Percentiles rank a stretch among this genome's conserved stretches.
Conservation (phyloP, 176 grass and related monocot genomes). For the Avena eriantha region DNA sequence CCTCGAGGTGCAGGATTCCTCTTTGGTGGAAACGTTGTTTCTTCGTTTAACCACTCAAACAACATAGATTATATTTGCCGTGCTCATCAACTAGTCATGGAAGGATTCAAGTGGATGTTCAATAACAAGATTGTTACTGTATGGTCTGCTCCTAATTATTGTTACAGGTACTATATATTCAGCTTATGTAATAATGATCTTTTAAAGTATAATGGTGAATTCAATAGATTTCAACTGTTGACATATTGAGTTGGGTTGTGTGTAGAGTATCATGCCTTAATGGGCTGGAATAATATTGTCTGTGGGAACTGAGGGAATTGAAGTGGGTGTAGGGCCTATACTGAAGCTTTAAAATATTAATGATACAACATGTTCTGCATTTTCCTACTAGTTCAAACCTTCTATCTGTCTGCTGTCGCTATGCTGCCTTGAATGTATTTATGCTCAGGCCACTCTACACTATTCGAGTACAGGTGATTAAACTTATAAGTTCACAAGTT, state of each 20-base stretch:
- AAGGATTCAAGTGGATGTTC: constrained; percentile 99
- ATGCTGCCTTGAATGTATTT: constrained; percentile 4
- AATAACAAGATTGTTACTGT: constrained; percentile 97
- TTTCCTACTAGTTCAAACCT: constrained; percentile 1
- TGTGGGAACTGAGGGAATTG: neutral
- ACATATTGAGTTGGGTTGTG: constrained; percentile 15
- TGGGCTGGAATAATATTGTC: constrained; percentile 22
- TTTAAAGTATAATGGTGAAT: constrained; percentile 26
- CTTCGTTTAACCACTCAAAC: constrained; percentile 91
- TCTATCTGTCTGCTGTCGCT: neutral
- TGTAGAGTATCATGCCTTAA: constrained; percentile 12
- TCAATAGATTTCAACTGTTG: constrained; percentile 26
- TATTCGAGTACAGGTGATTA: neutral
- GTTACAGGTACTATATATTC: constrained; percentile 79
- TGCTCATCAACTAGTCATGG: constrained; percentile 98
- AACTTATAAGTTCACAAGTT: neutral
- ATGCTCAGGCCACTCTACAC: neutral
- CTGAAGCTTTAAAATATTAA: constrained; percentile 1
- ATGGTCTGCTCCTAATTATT: constrained; percentile 99
- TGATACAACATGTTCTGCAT: neutral
- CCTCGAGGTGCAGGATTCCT: constrained; percentile 94
- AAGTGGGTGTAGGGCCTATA: neutral
- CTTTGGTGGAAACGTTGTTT: constrained; percentile 90
- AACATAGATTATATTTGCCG: constrained; percentile 98
- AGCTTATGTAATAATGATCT: neutral